Evolutionary conservation across 345 rosid genomes (phyloP).

Genomic region (Syzygium oleosum): DNA sequence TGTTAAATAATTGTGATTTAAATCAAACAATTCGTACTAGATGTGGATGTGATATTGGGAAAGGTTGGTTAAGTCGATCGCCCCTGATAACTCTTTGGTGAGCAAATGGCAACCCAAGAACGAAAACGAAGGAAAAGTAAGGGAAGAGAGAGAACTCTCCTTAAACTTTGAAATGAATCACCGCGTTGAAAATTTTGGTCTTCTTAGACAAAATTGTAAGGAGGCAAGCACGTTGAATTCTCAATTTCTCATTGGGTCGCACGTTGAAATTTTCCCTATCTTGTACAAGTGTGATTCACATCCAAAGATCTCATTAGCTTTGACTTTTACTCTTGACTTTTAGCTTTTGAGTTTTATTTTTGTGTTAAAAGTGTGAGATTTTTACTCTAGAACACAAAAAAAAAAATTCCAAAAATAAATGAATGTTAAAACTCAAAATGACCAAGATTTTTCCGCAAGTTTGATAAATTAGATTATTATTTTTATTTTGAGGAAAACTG

Average conservation of each 20-base stretch:
- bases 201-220: neutral
- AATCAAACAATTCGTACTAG: fast-evolving
- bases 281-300: neutral
- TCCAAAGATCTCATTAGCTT: neutral
- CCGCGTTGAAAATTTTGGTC: neutral
- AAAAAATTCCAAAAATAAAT: neutral
- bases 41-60: neutral
- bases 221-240: neutral
- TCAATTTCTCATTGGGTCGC: neutral
- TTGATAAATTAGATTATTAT: neutral
- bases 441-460: neutral
- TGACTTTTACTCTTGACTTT: neutral
- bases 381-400: no score
- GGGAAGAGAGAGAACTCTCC: neutral
- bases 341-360: neutral
- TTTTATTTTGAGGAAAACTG: neutral
- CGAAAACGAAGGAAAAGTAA: neutral
- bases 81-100: neutral
- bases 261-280: neutral
- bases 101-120: neutral
- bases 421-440: neutral
- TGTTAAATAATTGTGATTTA: neutral
- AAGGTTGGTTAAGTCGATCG: neutral
- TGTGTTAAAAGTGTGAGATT: neutral
- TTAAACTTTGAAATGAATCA: neutral